Percentiles rank a stretch among this genome's conserved stretches.
Conservation (phyloP, 495 filamentous ascomycete genomes). For the Aspergillus campestris region DNA sequence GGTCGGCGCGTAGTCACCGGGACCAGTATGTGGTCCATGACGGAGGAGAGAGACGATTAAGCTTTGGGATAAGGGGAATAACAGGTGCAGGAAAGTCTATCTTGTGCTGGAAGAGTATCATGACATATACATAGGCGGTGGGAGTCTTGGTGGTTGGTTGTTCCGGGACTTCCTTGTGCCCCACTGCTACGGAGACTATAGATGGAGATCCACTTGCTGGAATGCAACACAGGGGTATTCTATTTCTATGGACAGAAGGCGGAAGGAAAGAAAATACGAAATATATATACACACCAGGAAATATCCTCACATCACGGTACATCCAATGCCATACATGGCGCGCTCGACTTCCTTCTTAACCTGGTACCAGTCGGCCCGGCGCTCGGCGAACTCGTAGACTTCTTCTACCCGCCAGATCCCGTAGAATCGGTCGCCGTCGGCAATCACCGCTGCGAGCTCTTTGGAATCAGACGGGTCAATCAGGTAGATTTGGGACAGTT, state of each 20-base stretch:
- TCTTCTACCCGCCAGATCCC: conserved; percentile 94
- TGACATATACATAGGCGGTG: too few species aligned
- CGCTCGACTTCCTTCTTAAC: conserved; percentile 84
- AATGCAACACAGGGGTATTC: conserved; percentile 1
- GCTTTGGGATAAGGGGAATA: too few species aligned
- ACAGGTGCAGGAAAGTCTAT: too few species aligned
- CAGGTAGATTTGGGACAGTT: conserved; percentile 91
- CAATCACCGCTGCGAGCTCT: conserved; percentile 90
- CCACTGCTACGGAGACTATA: not conserved
- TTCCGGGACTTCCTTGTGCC: too few species aligned
- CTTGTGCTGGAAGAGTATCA: too few species aligned
- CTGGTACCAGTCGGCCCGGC: conserved; percentile 88
- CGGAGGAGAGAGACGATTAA: too few species aligned
- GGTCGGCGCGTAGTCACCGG: not conserved
- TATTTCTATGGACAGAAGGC: conserved; percentile 16
- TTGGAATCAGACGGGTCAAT: conserved; percentile 84
- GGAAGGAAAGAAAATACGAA: too few species aligned
- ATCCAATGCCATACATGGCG: conserved; percentile 97
- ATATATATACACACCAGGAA: conserved; percentile 6
- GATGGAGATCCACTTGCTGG: too few species aligned
- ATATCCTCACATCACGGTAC: conserved; percentile 63
- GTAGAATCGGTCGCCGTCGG: conserved; percentile 79
- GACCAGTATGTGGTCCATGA: too few species aligned
- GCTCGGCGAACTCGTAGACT: conserved; percentile 93
- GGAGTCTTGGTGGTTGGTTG: too few species aligned